Conservation (phyloP, 768 basidiomycete genomes). For the Tricholoma furcatifolium region DNA sequence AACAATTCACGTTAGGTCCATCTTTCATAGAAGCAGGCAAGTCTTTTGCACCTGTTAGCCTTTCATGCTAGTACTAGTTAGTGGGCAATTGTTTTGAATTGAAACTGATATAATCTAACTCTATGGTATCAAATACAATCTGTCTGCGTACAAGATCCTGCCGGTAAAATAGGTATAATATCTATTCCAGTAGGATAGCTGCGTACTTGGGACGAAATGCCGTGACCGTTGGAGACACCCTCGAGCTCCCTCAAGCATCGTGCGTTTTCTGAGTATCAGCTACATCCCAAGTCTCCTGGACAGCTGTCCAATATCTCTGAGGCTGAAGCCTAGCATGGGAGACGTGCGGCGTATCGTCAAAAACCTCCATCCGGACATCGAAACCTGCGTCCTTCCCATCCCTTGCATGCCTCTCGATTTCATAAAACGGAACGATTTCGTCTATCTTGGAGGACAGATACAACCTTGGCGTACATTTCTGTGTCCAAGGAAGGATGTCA, state of each 20-base stretch:
- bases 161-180: no score
- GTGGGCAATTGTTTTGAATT: no score
- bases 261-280: slow-evolving; percentile 15
- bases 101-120: no score
- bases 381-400: slow-evolving; percentile 29
- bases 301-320: slow-evolving; percentile 41
- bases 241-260: not conserved
- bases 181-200: no score
- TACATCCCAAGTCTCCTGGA: slow-evolving; percentile 35
- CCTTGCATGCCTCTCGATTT: slow-evolving; percentile 36
- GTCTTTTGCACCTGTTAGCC: no score
- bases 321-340: slow-evolving; percentile 44
- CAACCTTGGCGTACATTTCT: slow-evolving; percentile 36
- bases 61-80: no score
- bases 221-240: no score
- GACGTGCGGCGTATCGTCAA: slow-evolving; percentile 42
- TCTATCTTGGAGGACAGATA: slow-evolving; percentile 47
- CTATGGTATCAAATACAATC: no score
- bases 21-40: no score
- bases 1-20: no score
- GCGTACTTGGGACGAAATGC: no score
- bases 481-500: slow-evolving; percentile 39
- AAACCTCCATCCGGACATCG: slow-evolving; percentile 33
- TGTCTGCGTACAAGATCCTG: no score
- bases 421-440: slow-evolving; percentile 32